These are phyloP conservation scores for Trypanosomatidae sp. DNA, from an alignment of 208 protist species.

Conservation along the genomic window DNA sequence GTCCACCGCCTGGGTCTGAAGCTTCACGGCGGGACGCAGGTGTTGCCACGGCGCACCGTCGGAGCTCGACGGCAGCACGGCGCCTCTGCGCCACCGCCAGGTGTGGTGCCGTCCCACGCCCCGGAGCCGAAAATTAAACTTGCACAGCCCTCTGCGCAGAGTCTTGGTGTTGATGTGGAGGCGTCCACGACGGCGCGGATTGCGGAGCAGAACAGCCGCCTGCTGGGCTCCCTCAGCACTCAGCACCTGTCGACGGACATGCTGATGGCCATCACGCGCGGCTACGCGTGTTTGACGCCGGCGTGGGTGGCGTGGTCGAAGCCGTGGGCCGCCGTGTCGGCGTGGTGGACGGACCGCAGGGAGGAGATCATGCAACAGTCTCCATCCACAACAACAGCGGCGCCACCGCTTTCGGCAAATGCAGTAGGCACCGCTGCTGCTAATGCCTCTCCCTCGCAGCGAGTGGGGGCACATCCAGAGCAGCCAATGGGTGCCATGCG, in stretches of 20 bases:
- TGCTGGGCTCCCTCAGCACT: conserved; percentile 1
- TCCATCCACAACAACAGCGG: too few species aligned
- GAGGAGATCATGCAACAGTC: too few species aligned
- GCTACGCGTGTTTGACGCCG: conserved; percentile 65
- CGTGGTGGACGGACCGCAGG: conserved; percentile 33
- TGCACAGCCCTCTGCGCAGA: too few species aligned
- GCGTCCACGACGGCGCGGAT: neutral
- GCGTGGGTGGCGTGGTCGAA: conserved; percentile 80
- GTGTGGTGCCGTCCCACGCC: conserved; percentile 9
- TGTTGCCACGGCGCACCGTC: conserved; percentile 56
- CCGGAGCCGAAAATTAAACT: conserved; percentile 6
- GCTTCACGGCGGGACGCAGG: conserved; percentile 31
- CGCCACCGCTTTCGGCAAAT: too few species aligned
- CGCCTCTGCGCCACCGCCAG: conserved; percentile 13
- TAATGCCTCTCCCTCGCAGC: too few species aligned
- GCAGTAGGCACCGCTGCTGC: too few species aligned
- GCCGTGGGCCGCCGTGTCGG: conserved; percentile 64
- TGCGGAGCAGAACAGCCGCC: conserved; percentile 1
- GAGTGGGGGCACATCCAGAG: too few species aligned
- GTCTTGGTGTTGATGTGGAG: too few species aligned
- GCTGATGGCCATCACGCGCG: conserved; percentile 37
- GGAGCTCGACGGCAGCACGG: conserved; percentile 37
- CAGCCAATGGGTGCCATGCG: too few species aligned
- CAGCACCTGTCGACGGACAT: conserved; percentile 39
- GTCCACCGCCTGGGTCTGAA: conserved; percentile 79